Evolutionary conservation across 2,329 filamentous ascomycete genomes (phyloP), one percentile per base, ranked within the genome.

Genomic region (Cadophora sp.): DNA sequence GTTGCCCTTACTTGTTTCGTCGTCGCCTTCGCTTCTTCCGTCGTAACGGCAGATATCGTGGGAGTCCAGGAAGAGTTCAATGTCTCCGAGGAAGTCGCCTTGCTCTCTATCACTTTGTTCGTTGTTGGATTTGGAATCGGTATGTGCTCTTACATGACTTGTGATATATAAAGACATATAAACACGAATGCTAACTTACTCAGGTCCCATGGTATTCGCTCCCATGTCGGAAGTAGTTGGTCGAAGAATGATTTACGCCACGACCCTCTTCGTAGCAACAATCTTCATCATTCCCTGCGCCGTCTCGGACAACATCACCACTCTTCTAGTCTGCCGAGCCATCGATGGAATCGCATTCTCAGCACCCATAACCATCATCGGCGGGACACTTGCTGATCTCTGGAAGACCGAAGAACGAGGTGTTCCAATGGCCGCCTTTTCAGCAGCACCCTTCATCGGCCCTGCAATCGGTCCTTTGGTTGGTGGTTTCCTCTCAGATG

Each of bases 291-390:
- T 96, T 67, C 92, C 92, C 1, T 92, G 91, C 70, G 92, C 92
- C 1, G 86, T 95, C 0, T 83, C 92, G 4, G 83, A 89, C 73
- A 96, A 95, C 72, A 92, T 94, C 36, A 85, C 80, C 24, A 96
- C 92, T 0, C 84, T 96, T 8, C 82, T 96, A 6, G 89, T 93
- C 30, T 93, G 89, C 76, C 87, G 93, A 68, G 82, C 89, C 55
- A 91, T 96, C 67, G 92, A 93, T 69, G 93, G 93, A 55, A 92
- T 96, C 65, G 91, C 91, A 6, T 95, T 95, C 76, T 94, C 90
- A 13, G 92, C 92, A 0, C 92, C 93, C 1, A 95, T 96, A 90
- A 95, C 92, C 0, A 83, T 96, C 1, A 92, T 94, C 9, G 93
- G 92, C 51, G 93, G 93, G 9, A 95, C 91, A 0, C 80, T 96